Evolutionary conservation across 164 flowering plant genomes (phyloP).

Genomic region (Protea cynaroides): DNA sequence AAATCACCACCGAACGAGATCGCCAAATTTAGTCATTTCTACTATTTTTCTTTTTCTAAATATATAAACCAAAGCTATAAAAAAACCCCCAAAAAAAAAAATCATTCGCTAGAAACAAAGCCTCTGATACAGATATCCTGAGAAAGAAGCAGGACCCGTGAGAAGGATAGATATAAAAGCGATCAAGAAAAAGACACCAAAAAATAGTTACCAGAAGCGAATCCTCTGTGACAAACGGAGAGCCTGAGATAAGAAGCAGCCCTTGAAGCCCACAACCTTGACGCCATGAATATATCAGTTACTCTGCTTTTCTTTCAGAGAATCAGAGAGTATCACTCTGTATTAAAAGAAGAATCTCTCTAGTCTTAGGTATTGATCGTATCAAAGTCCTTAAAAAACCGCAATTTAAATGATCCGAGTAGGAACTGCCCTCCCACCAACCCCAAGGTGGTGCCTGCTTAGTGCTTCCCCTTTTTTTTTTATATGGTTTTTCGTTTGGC

Average conservation of each 20-base stretch:
- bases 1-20: conserved; percentile 12
- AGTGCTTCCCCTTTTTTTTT: too few relatives aligned
- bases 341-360: too few relatives aligned
- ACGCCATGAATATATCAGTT: conserved; percentile 30
- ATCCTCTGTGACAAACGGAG: conserved; percentile 56
- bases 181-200: not conserved
- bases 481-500: too few relatives aligned
- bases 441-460: too few relatives aligned
- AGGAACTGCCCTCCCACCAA: too few relatives aligned
- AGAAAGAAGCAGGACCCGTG: too few relatives aligned
- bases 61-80: not conserved
- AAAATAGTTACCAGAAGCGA: conserved; percentile 49
- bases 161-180: too few relatives aligned
- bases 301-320: conserved; percentile 1
- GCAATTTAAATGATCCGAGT: too few relatives aligned
- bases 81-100: not conserved
- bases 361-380: too few relatives aligned
- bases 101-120: not conserved
- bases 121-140: too few relatives aligned
- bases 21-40: conserved; percentile 1
- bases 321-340: too few relatives aligned
- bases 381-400: too few relatives aligned
- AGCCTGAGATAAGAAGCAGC: conserved; percentile 72
- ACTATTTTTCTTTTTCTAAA: not conserved
- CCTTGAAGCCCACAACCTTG: conserved; percentile 68